A percentile compares a stretch with the other conserved stretches of the same genome.
Evolutionary conservation across 768 basidiomycete genomes (phyloP).

Genomic region (Russula brevipes): DNA sequence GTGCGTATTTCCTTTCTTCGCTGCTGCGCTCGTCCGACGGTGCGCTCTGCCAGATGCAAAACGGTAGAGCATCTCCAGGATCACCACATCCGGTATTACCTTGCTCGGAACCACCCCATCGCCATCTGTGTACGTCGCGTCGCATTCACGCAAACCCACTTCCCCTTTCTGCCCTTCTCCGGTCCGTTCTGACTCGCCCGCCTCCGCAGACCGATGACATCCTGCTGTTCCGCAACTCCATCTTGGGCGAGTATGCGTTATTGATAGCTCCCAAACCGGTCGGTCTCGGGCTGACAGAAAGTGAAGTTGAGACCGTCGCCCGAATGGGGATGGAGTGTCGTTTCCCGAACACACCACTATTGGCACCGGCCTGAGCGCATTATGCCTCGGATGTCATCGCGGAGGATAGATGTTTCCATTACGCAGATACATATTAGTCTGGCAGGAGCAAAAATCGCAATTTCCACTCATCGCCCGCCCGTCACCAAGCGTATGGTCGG

Average conservation of each 20-base stretch:
- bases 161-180: conserved; percentile 1
- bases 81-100: conserved; percentile 69
- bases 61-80: conserved; percentile 59
- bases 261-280: conserved; percentile 66
- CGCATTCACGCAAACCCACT: background rate
- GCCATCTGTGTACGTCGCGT: conserved; percentile 61
- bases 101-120: conserved; percentile 59
- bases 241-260: conserved; percentile 74
- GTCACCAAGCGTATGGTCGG: conserved; percentile 79
- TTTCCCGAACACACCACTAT: conserved; percentile 27
- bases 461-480: conserved; percentile 44
- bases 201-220: conserved; percentile 73
- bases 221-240: conserved; percentile 69
- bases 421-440: conserved; percentile 9
- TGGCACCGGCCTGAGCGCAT: conserved; percentile 14
- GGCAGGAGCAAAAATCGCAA: conserved; percentile 6
- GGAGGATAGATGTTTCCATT: conserved; percentile 14
- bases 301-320: conserved; percentile 52
- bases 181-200: conserved; percentile 12
- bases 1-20: conserved; percentile 35
- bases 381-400: conserved; percentile 8
- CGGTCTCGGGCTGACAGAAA: conserved; percentile 62
- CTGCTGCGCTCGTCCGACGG: background rate
- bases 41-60: conserved; percentile 49
- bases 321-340: conserved; percentile 52